Conservation (phyloP, 1,284 basidiomycete species). For the Tausonia pullulans region DNA sequence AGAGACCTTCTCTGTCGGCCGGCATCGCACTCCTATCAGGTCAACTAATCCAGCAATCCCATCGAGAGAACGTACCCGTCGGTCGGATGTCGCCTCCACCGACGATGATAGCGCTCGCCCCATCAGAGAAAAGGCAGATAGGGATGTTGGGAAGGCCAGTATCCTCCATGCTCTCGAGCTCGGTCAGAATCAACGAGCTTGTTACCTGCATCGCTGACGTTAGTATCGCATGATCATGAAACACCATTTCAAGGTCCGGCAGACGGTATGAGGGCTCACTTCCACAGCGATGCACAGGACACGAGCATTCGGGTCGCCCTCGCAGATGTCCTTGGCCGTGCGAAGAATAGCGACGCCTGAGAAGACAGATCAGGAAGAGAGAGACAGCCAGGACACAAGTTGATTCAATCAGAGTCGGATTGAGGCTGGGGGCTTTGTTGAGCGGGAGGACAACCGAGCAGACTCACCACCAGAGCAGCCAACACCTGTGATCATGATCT, state of each 20-base stretch:
- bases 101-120: slow-evolving; percentile 20
- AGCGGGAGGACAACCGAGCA: neutral
- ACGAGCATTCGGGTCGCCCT: neutral
- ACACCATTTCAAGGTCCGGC: neutral
- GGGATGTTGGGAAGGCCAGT: slow-evolving; percentile 19
- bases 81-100: slow-evolving; percentile 4
- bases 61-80: too few relatives aligned
- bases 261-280: neutral
- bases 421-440: neutral
- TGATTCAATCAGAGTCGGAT: neutral
- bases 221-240: neutral
- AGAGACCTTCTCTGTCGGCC: slow-evolving; percentile 15
- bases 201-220: slow-evolving; percentile 14
- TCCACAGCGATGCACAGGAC: slow-evolving; percentile 1
- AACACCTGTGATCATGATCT: slow-evolving; percentile 20
- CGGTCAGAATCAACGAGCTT: slow-evolving; percentile 17
- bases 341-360: neutral
- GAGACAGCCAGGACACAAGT: too few relatives aligned
- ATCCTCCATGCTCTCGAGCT: slow-evolving; percentile 18
- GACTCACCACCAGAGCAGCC: slow-evolving; percentile 18
- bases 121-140: slow-evolving; percentile 21
- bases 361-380: too few relatives aligned
- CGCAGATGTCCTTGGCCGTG: neutral
- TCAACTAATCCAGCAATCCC: too few relatives aligned
- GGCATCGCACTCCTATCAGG: too few relatives aligned